Percentiles rank a stretch among this genome's conserved stretches.
Conservation (phyloP, 1,284 basidiomycete species). For the Sanghuangporus baumii region DNA sequence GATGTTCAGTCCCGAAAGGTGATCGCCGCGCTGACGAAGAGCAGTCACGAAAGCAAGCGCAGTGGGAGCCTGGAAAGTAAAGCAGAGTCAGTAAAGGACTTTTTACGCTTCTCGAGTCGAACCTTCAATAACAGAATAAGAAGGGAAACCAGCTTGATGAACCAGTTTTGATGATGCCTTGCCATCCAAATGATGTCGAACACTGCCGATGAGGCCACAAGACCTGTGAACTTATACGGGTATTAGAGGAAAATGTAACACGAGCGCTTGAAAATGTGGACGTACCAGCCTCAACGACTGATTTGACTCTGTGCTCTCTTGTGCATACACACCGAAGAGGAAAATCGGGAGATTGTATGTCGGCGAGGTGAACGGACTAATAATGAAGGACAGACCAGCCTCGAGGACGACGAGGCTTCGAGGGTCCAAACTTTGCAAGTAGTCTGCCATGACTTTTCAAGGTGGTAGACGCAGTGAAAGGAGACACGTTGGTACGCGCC, state of each 20-base stretch:
- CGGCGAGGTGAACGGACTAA: conserved; percentile 54
- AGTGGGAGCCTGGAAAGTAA: conserved; percentile 42
- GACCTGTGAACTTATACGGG: conserved; percentile 52
- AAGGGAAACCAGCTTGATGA: conserved; percentile 52
- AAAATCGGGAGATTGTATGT: conserved; percentile 70
- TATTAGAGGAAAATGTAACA: not conserved
- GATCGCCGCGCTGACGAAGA: conserved; percentile 57
- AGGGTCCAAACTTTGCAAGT: conserved; percentile 63
- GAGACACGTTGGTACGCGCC: not conserved
- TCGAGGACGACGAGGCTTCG: conserved; percentile 59
- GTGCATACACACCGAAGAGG: conserved; percentile 66
- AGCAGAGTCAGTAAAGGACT: not conserved
- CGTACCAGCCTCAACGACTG: conserved; percentile 60
- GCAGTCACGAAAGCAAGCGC: conserved; percentile 48
- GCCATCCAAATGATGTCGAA: conserved; percentile 71
- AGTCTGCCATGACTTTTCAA: conserved; percentile 48
- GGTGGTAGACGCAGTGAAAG: not conserved
- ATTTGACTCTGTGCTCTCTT: conserved; percentile 58
- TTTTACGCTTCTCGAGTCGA: conserved; percentile 14
- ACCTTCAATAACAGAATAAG: conserved; percentile 67
- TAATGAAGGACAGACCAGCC: conserved; percentile 57
- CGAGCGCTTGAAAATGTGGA: not conserved
- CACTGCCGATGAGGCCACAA: conserved; percentile 53
- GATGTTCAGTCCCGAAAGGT: conserved; percentile 53
- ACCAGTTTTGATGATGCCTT: conserved; percentile 46